Conservation (phyloP, 495 filamentous ascomycete species). For the Usnea hakonensis region DNA sequence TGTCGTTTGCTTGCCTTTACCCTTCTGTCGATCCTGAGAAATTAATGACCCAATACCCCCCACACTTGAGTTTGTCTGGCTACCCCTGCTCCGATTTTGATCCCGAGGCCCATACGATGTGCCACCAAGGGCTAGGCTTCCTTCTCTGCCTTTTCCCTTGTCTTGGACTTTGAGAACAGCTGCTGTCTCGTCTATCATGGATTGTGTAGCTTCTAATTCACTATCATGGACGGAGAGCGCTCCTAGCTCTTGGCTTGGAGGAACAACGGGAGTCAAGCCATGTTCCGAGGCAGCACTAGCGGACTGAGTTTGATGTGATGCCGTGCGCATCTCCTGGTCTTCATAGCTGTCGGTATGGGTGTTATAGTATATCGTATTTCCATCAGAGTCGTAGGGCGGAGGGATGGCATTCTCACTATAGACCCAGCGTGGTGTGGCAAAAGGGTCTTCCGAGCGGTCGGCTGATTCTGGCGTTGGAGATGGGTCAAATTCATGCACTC, state of each 20-base stretch:
- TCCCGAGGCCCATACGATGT: not conserved
- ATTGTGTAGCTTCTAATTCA: not conserved
- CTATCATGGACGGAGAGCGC: not conserved
- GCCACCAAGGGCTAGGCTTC: not conserved
- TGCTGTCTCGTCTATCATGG: not conserved
- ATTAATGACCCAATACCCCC: not conserved
- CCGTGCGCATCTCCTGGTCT: not conserved
- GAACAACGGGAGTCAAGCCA: not conserved
- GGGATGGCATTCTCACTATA: not conserved
- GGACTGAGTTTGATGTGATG: not conserved
- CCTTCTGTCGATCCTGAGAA: not conserved
- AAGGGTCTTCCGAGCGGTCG: not conserved
- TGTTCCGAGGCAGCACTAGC: not conserved
- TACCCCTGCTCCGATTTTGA: not conserved
- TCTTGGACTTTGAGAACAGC: not conserved
- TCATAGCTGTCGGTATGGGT: not conserved
- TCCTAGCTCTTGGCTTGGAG: not conserved
- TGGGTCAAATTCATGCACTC: not conserved
- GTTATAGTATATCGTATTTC: not conserved
- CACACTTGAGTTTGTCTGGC: not conserved
- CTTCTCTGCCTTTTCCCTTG: conserved; percentile 1
- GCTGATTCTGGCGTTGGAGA: not conserved
- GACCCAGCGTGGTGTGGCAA: not conserved
- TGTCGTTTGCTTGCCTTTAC: not conserved
- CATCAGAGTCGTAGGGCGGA: not conserved